phyloP scores from a whole-genome alignment of 1,139 yeast species.

The Debaryomyces sp. region DNA sequence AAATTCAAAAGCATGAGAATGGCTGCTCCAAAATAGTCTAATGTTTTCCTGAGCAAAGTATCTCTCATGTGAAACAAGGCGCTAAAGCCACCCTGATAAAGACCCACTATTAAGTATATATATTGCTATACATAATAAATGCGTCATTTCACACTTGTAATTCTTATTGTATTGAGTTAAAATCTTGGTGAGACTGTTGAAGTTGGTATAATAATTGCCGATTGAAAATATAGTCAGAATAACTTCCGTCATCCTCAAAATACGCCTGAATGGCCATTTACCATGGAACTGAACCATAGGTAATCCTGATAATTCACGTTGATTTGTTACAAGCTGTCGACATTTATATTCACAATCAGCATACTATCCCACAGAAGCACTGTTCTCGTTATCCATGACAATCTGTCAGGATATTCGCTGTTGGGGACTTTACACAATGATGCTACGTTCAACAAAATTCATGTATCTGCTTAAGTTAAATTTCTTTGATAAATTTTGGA shows the following conservation, averaged over 20 bases:
- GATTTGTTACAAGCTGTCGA: slow-evolving; percentile 37
- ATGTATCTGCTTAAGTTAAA: too few species aligned
- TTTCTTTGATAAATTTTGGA: too few species aligned
- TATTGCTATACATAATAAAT: slow-evolving; percentile 37
- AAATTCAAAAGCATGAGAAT: slow-evolving; percentile 42
- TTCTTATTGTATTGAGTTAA: slow-evolving; percentile 27
- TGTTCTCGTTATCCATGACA: slow-evolving; percentile 19
- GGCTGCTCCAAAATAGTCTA: slow-evolving; percentile 51
- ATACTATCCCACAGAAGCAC: slow-evolving; percentile 40
- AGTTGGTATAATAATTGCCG: slow-evolving; percentile 42
- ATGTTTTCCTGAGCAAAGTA: slow-evolving; percentile 39
- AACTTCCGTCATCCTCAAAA: slow-evolving; percentile 44
- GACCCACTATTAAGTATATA: slow-evolving; percentile 31
- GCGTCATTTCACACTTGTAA: slow-evolving; percentile 15
- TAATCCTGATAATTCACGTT: slow-evolving; percentile 20
- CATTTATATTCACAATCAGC: slow-evolving; percentile 46
- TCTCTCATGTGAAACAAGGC: slow-evolving; percentile 46
- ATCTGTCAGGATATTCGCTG: too few species aligned
- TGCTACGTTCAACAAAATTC: too few species aligned
- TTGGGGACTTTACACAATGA: too few species aligned
- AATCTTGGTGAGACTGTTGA: slow-evolving; percentile 31
- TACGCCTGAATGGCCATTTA: slow-evolving; percentile 48
- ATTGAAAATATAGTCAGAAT: slow-evolving; percentile 40
- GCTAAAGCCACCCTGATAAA: slow-evolving; percentile 45
- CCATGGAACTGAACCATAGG: slow-evolving; percentile 47